Conservation (phyloP, 257 asterid species). For the Solanum chaucha region DNA sequence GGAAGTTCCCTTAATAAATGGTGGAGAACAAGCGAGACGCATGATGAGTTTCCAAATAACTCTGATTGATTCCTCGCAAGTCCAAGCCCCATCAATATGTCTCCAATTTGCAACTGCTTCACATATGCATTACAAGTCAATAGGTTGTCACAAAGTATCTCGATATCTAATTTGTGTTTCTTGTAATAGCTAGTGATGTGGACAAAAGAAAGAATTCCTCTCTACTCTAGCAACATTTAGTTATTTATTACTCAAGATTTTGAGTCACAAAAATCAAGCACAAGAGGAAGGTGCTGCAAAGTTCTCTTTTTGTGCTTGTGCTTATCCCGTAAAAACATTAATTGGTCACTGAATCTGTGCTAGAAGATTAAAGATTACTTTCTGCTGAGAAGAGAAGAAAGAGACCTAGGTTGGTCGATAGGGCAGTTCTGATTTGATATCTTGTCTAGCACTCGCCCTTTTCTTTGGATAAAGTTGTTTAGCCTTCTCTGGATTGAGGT, state of each 20-base stretch:
- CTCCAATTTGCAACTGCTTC: constrained; percentile 37
- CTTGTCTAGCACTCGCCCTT: neutral
- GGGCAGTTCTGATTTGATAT: neutral
- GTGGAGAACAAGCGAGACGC: constrained; percentile 58
- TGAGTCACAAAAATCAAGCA: neutral
- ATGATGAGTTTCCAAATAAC: constrained; percentile 38
- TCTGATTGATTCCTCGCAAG: constrained; percentile 37
- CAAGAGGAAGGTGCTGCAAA: neutral
- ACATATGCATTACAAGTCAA: neutral
- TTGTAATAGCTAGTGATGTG: neutral
- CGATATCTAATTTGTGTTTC: neutral
- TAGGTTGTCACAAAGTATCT: neutral
- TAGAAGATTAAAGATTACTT: neutral
- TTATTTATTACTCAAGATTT: neutral
- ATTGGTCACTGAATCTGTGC: neutral
- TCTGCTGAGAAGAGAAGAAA: neutral
- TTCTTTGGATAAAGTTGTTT: neutral
- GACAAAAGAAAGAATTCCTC: neutral
- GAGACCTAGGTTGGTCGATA: neutral
- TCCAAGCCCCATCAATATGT: constrained; percentile 57
- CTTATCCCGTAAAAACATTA: neutral
- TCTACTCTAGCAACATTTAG: neutral
- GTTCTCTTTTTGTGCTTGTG: neutral
- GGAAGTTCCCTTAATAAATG: constrained; percentile 76
- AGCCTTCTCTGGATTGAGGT: neutral